Evolutionary conservation across 192 early-diverging fungal species (phyloP), one percentile per base, ranked within the genome.

Genomic region (Gorgonomyces haynaldii): DNA sequence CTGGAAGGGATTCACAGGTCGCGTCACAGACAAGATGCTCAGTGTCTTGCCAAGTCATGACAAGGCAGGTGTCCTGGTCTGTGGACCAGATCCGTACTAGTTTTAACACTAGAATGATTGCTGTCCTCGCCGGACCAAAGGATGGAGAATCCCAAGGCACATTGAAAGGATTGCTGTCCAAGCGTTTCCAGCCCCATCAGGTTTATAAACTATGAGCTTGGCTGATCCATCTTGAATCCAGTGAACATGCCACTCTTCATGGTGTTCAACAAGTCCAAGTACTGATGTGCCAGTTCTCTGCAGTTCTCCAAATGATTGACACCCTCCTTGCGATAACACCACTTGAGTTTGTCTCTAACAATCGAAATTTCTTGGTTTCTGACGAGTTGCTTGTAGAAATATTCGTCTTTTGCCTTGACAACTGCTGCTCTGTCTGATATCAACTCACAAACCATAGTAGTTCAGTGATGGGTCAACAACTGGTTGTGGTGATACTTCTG

Each of bases 271-370:
- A 71, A 36, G 35, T 74, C 74, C 45, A 96, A 61, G 63, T 96
- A 96, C 52, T 84, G 72, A 46, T 85, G 74, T 5, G 76, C 77
- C 13, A 97, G 68, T 16, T 78, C 71, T 26, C 85, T 76, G 73
- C 93, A 97, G 74, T 86, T 93, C 56, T 93, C 73, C 66, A 84
- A 76, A 64, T 90, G 85, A 70, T 97, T 97, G 49, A 89, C 89
- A 44, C 89, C 85, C 66, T 97, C 88, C 35, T 83, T 79, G 24
- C 76, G 69, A 65, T 91, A 86, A 75, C 93, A 97, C 81, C 88
- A 86, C 52, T 77, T 72, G 43, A 94, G 70, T 72, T 89, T 85
- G 45, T 92, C 76, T 49, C 83, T 72, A 15, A 91, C 62, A 43
- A 89, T 76, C 45, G 81, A 76, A 43, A 86, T 73, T 69, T 94